A percentile compares a stretch with the other conserved stretches of the same genome.
Conservation (phyloP, 1,284 basidiomycete genomes). For the Taiwanofungus camphoratus region DNA sequence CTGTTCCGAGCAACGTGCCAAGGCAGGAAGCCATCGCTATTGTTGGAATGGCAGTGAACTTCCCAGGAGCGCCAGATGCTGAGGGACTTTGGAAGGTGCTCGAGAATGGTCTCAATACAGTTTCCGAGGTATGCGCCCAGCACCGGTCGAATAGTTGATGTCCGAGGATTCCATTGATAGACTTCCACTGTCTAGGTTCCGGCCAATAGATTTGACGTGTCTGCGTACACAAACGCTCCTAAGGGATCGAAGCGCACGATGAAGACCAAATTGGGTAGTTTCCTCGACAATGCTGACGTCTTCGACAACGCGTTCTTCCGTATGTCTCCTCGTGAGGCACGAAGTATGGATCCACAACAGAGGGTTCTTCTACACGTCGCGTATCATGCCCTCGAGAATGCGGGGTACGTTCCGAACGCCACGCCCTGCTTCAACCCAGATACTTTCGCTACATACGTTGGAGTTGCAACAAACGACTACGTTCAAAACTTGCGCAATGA, state of each 20-base stretch:
- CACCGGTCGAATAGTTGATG: too few species aligned
- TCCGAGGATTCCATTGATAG: too few species aligned
- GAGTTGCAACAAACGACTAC: conserved; percentile 66
- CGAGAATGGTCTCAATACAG: conserved; percentile 49
- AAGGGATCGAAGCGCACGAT: conserved; percentile 32
- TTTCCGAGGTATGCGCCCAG: conserved; percentile 62
- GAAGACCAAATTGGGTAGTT: conserved; percentile 57
- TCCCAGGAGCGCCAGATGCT: conserved; percentile 49
- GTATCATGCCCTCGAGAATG: conserved; percentile 61
- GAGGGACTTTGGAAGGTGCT: conserved; percentile 54
- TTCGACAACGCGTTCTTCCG: conserved; percentile 72
- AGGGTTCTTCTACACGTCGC: conserved; percentile 59
- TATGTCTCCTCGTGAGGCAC: conserved; percentile 66
- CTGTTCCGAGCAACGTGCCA: conserved; percentile 5
- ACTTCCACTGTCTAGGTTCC: conserved; percentile 45
- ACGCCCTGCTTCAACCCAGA: conserved; percentile 46
- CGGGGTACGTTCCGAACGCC: conserved; percentile 60
- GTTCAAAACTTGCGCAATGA: conserved; percentile 54
- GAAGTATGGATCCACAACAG: conserved; percentile 71
- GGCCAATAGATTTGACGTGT: conserved; percentile 45
- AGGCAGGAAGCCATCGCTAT: conserved; percentile 59
- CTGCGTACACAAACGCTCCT: conserved; percentile 30
- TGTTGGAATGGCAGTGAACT: conserved; percentile 62
- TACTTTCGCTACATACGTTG: conserved; percentile 59
- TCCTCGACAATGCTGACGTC: conserved; percentile 46